Evolutionary conservation across 2,329 filamentous ascomycete species (phyloP), one percentile per base, ranked within the genome.

Genomic region (Podosphaera aphanis): DNA sequence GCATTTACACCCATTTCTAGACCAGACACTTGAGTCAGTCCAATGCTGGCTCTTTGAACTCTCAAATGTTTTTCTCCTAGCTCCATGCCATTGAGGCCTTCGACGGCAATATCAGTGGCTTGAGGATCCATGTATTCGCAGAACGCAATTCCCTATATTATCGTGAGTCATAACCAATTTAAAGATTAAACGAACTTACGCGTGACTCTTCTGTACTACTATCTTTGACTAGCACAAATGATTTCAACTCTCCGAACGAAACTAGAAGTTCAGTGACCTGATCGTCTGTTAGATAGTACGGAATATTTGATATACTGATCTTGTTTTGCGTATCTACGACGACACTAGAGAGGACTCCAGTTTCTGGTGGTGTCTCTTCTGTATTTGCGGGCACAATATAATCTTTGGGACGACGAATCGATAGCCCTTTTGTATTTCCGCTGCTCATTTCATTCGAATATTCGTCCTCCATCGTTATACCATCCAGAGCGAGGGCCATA

Each of bases 1-100:
- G 90, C 90, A 55, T 90, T 92, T 50, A 98, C 88, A 46, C 88
- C 84, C 71, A 94, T 92, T 58, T 98, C 90, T 36, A 93, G 73
- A 51, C 85, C 85, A 41, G 83, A 71, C 19, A 85, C 85, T 61
- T 98, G 90, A n/a, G 85, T 88, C 49, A 84, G 79, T 54, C 90
- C 90, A 52, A 94, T 82, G 61, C 86, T 93, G 25, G 90, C 92
- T 58, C 86, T 83, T 52, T 74, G 69, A 31, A 94, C 85, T 64
- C 80, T 88, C 46, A 98, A 71, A 55, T 79, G 75, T 56, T 80
- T 79, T 50, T 93, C 86, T 36, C 83, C 86, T 13, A 98, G 74
- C 52, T 90, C 83, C 79, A 98, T 93, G 29, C 81, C 83, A 56
- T 95, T 88, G 25, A 98, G 67, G 10, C 83, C 84, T 53, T 94